These are phyloP conservation scores for Neurospora tetrasperma DNA, from an alignment of 495 filamentous ascomycete genomes.

Conservation along the genomic window DNA sequence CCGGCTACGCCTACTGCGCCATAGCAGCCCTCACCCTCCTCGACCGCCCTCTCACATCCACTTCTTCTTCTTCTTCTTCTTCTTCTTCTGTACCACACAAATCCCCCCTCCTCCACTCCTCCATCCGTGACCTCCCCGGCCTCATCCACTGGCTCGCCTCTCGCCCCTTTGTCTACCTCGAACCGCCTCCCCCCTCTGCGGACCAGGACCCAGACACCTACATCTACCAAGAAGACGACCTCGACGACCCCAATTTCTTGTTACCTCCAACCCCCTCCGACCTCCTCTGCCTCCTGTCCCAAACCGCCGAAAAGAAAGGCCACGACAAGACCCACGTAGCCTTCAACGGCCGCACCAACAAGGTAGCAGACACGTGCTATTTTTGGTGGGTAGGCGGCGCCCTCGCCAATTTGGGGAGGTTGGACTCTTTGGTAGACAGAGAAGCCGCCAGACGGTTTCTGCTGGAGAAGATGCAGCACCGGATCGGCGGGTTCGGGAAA, in stretches of 20 bases:
- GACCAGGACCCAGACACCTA: conserved; percentile 21
- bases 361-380: conserved; percentile 88
- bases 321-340: conserved; percentile 39
- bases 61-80: conserved; percentile 18
- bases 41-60: conserved; percentile 34
- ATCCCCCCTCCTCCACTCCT: conserved; percentile 20
- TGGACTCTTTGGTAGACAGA: conserved; percentile 40
- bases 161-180: conserved; percentile 49
- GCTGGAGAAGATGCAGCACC: conserved; percentile 80
- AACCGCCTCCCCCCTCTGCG: conserved; percentile 21
- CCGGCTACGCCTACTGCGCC: conserved; percentile 82
- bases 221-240: conserved; percentile 23
- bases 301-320: background rate
- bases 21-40: conserved; percentile 65
- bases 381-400: conserved; percentile 79
- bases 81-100: conserved; percentile 19
- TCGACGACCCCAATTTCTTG: conserved; percentile 11
- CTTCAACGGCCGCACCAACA: conserved; percentile 84
- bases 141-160: conserved; percentile 42
- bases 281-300: conserved; percentile 25
- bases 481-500: conserved; percentile 86
- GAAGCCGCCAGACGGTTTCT: conserved; percentile 62
- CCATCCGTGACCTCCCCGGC: conserved; percentile 25
- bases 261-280: conserved; percentile 13
- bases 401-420: conserved; percentile 53